A percentile compares a stretch with the other conserved stretches of the same genome.
Conservation (phyloP, 2,329 filamentous ascomycete genomes). For the Aspergillus ruber region DNA sequence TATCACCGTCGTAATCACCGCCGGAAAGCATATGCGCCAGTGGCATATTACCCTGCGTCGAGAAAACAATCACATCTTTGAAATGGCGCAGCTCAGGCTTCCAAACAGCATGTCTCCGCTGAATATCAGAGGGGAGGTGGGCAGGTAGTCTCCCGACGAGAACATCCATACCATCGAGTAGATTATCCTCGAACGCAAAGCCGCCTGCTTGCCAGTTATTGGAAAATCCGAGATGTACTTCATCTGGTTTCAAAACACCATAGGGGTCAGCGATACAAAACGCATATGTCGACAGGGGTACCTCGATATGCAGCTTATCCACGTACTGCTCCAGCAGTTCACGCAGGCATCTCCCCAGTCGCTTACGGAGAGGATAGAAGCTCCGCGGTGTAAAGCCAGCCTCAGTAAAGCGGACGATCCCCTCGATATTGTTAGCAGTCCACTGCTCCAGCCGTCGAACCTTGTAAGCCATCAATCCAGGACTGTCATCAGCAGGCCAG, state of each 20-base stretch:
- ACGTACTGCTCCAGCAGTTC: constrained; percentile 38
- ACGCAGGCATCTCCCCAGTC: constrained; percentile 33
- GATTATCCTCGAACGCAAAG: constrained; percentile 34
- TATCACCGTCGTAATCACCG: constrained; percentile 61
- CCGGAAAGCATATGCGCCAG: constrained; percentile 56
- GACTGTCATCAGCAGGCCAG: constrained; percentile 20
- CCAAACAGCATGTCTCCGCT: constrained; percentile 46
- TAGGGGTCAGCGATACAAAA: constrained; percentile 54
- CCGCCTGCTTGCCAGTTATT: constrained; percentile 33
- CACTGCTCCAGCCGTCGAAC: constrained; percentile 29
- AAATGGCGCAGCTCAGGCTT: constrained; percentile 48
- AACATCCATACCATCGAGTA: constrained; percentile 45
- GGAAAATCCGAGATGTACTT: constrained; percentile 53
- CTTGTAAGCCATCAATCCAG: constrained; percentile 12
- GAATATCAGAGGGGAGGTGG: constrained; percentile 53
- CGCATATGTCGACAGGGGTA: constrained; percentile 48
- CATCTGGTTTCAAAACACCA: constrained; percentile 45
- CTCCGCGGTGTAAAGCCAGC: constrained; percentile 43
- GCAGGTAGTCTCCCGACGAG: constrained; percentile 54
- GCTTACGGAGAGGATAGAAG: constrained; percentile 36
- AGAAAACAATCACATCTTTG: constrained; percentile 53
- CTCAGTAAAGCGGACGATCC: constrained; percentile 33
- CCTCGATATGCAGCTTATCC: constrained; percentile 42
- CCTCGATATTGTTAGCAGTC: constrained; percentile 27
- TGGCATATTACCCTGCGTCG: constrained; percentile 46